A percentile compares a stretch with the other conserved stretches of the same genome.
Evolutionary conservation across 73 alveolate genomes (phyloP).

Genomic region (Paramecium sexaurelia): DNA sequence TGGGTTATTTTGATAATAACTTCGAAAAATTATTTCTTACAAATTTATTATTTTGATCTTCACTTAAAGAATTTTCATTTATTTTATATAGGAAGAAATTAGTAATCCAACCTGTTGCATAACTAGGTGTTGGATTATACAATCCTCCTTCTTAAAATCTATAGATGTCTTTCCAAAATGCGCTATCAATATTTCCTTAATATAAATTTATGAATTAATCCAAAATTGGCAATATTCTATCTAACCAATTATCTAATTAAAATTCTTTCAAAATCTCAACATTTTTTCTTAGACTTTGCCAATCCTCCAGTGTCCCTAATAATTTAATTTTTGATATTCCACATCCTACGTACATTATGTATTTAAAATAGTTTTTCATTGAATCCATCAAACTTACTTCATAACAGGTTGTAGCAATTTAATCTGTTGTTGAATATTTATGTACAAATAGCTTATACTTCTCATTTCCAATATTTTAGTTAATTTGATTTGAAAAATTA

Average conservation of each 20-base stretch:
- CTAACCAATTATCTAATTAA: background rate
- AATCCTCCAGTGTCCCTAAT: conserved; percentile 17
- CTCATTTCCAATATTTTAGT: conserved; percentile 1
- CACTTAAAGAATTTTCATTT: background rate
- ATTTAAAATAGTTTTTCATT: background rate
- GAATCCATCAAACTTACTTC: conserved; percentile 31
- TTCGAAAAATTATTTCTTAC: background rate
- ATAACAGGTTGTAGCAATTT: background rate
- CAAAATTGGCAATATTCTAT: background rate
- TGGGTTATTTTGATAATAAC: background rate
- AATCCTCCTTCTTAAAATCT: background rate
- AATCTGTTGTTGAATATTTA: background rate
- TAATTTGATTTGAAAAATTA: background rate
- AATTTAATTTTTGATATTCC: conserved; percentile 34
- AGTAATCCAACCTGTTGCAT: conserved; percentile 22
- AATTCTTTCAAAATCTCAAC: background rate
- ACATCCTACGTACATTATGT: background rate
- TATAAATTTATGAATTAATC: background rate
- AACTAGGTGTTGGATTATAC: background rate
- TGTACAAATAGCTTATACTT: background rate
- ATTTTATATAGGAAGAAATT: background rate
- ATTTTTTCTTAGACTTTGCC: background rate
- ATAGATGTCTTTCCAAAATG: background rate
- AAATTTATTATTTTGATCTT: background rate
- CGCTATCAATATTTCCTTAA: background rate